phyloP scores from a whole-genome alignment of 371 early-diverging fungal genomes.

The Mortierella sp. region DNA sequence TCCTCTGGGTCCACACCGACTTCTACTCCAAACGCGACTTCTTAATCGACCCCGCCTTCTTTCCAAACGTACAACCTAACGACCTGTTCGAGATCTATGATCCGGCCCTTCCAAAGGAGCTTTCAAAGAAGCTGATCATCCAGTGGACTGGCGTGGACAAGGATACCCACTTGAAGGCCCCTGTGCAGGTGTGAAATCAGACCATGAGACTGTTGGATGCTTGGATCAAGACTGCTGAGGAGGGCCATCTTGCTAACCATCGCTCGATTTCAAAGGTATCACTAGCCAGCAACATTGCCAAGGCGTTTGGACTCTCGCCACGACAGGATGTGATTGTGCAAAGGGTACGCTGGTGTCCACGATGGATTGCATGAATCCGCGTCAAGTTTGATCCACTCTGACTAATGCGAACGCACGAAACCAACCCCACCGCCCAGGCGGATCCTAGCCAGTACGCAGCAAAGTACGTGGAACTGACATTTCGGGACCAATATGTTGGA shows the following conservation, averaged over 20 bases:
- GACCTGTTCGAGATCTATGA: constrained; percentile 81
- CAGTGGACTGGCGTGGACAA: constrained; percentile 51
- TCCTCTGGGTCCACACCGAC: constrained; percentile 72
- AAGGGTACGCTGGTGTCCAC: constrained; percentile 56
- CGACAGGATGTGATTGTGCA: constrained; percentile 74
- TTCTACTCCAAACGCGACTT: constrained; percentile 78
- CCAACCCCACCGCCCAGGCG: constrained; percentile 58
- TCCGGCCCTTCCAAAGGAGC: constrained; percentile 49
- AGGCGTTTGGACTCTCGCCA: constrained; percentile 64
- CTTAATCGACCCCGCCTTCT: constrained; percentile 83
- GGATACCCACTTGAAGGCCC: constrained; percentile 48
- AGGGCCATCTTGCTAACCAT: constrained; percentile 14
- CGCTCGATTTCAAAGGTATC: constrained; percentile 58
- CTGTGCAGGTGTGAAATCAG: constrained; percentile 55
- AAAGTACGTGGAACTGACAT: constrained; percentile 86
- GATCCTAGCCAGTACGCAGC: constrained; percentile 72
- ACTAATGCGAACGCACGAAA: constrained; percentile 1
- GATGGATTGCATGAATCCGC: too few relatives aligned
- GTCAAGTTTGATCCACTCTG: too few relatives aligned
- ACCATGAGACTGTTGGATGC: too few relatives aligned
- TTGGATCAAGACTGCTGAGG: not conserved
- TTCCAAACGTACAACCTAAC: constrained; percentile 79
- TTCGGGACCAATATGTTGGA: constrained; percentile 93
- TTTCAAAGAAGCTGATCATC: constrained; percentile 38
- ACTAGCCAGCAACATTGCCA: constrained; percentile 66